Evolutionary conservation across 345 rosid genomes (phyloP).

Genomic region (Geranium rotundifolium): DNA sequence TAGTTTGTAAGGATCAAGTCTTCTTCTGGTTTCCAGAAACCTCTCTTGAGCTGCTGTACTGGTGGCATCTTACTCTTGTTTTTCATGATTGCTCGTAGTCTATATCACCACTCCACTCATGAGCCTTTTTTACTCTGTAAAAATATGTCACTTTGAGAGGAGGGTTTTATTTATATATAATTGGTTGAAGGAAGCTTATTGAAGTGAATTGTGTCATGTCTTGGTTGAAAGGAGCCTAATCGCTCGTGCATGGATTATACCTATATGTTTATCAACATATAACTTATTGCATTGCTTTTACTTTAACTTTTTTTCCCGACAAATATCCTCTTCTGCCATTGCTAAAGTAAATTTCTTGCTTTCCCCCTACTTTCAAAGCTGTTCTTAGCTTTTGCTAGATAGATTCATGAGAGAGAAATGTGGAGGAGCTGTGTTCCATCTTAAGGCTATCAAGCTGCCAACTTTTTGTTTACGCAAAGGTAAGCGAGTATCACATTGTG

Average conservation of each 20-base stretch:
- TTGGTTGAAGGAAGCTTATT: too few relatives aligned
- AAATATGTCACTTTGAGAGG: too few relatives aligned
- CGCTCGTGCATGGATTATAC: background rate
- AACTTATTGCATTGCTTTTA: background rate
- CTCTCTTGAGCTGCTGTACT: conserved; percentile 30
- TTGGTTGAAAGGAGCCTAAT: background rate
- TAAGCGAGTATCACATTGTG: too few relatives aligned
- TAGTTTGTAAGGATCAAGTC: conserved; percentile 56
- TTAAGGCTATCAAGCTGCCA: background rate
- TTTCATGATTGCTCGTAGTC: conserved; percentile 29
- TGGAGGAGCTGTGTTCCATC: too few relatives aligned
- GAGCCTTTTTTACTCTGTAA: background rate
- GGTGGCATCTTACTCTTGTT: background rate
- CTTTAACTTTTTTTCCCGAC: background rate
- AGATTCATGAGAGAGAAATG: too few relatives aligned
- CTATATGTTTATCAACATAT: too few relatives aligned
- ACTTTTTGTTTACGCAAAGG: too few relatives aligned
- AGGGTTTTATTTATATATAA: too few relatives aligned
- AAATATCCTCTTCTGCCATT: background rate
- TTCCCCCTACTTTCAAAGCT: background rate
- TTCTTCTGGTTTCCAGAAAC: conserved; percentile 86
- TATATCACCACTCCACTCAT: conserved; percentile 2
- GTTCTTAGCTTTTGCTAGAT: background rate
- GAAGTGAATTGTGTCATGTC: too few relatives aligned
- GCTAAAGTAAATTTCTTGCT: background rate